These are phyloP conservation scores for Xylaria sp. DNA, from an alignment of 2,329 filamentous ascomycete species.

Conservation along the genomic window DNA sequence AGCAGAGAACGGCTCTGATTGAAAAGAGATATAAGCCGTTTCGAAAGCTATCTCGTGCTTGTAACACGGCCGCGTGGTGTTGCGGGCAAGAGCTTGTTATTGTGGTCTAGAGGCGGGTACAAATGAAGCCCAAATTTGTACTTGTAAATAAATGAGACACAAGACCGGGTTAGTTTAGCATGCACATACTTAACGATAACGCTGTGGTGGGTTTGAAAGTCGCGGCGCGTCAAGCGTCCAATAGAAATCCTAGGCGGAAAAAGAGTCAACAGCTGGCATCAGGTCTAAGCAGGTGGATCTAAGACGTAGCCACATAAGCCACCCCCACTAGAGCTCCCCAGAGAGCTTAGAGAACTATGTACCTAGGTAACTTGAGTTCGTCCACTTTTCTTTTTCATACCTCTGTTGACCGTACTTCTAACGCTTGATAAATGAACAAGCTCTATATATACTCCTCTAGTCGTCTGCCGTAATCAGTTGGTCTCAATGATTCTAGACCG, in stretches of 20 bases:
- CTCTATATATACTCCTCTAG: background rate
- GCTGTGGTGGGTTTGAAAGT: slow-evolving; percentile 37
- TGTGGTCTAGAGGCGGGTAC: slow-evolving; percentile 2
- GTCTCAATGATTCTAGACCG: background rate
- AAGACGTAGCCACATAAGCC: background rate
- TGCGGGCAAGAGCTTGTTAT: slow-evolving; percentile 1
- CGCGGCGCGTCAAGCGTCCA: slow-evolving; percentile 42
- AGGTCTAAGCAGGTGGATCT: slow-evolving; percentile 1
- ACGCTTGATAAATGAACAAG: background rate
- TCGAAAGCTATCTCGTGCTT: background rate
- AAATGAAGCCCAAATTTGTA: slow-evolving; percentile 21
- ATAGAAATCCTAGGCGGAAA: slow-evolving; percentile 4
- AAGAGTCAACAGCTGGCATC: slow-evolving; percentile 17
- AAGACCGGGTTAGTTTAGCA: background rate
- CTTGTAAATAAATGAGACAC: slow-evolving; percentile 30
- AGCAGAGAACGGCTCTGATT: background rate
- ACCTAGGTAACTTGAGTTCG: no score
- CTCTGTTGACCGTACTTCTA: background rate
- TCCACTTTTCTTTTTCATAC: no score
- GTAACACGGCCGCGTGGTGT: background rate
- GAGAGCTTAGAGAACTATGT: no score
- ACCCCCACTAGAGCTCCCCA: slow-evolving; percentile 16
- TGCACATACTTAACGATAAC: slow-evolving; percentile 4
- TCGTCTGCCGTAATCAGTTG: background rate
- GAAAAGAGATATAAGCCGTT: background rate